Evolutionary conservation across 2,329 filamentous ascomycete genomes (phyloP).

Genomic region (Pezicula rhizophila): DNA sequence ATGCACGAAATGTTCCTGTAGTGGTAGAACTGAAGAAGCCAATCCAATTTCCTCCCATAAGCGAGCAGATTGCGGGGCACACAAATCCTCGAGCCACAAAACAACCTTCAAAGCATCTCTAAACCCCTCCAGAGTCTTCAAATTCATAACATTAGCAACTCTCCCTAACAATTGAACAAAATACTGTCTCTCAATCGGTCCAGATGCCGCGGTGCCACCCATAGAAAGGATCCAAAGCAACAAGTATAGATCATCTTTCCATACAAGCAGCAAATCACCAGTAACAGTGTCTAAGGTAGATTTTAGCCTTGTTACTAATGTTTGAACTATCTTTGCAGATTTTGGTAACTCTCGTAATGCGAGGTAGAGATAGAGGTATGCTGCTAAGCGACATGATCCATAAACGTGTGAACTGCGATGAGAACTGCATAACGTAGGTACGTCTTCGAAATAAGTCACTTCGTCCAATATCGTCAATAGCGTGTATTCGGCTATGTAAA

Average conservation of each 20-base stretch:
- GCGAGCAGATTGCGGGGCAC: background rate
- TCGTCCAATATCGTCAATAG: background rate
- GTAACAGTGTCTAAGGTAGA: background rate
- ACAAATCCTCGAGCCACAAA: background rate
- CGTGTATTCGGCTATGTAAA: background rate
- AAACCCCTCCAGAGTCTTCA: background rate
- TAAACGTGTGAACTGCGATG: background rate
- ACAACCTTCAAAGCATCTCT: background rate
- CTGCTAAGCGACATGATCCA: background rate
- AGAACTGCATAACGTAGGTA: background rate
- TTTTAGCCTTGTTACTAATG: background rate
- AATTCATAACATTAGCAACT: background rate
- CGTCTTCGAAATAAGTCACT: background rate
- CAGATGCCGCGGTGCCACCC: background rate
- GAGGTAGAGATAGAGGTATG: conserved; percentile 1
- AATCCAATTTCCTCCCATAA: background rate
- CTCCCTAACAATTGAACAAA: background rate
- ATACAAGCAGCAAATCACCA: background rate
- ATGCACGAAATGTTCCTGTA: no score
- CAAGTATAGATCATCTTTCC: background rate
- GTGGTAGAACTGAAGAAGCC: no score
- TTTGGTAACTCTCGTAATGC: background rate
- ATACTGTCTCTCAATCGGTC: background rate
- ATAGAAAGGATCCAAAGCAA: conserved; percentile 1
- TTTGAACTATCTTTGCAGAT: background rate